Conservation (phyloP, 345 rosid species). For the Aquilaria yunnanensis region DNA sequence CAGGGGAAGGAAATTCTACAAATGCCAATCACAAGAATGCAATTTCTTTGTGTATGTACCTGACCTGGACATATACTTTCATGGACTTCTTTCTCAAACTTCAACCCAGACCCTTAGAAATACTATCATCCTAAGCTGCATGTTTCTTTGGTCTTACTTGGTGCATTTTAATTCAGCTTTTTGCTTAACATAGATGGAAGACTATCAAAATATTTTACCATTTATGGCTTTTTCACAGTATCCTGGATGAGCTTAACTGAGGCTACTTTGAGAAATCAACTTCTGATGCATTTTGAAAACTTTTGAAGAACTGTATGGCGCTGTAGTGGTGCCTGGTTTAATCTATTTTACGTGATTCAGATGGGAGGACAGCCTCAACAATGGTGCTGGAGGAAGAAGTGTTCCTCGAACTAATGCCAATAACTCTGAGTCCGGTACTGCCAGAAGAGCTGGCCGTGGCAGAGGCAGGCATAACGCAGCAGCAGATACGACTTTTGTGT, state of each 20-base stretch:
- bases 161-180: neutral
- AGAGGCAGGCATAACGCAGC: slow-evolving; percentile 32
- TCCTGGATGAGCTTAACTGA: neutral
- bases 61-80: neutral
- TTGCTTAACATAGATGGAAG: neutral
- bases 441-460: slow-evolving; percentile 45
- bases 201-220: neutral
- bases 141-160: neutral
- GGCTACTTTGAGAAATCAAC: too few relatives aligned
- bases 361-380: slow-evolving; percentile 77
- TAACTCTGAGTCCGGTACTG: slow-evolving; percentile 25
- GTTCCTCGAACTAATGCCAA: slow-evolving; percentile 10
- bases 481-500: slow-evolving; percentile 48
- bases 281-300: too few relatives aligned
- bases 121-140: neutral
- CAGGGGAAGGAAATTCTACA: slow-evolving; percentile 88
- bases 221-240: neutral
- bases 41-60: slow-evolving; percentile 75
- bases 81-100: neutral
- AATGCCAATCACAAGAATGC: slow-evolving; percentile 75
- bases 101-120: neutral
- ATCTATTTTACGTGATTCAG: slow-evolving; percentile 23
- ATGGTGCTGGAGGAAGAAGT: slow-evolving; percentile 33
- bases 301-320: too few relatives aligned
- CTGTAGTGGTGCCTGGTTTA: neutral